Evolutionary conservation across 495 filamentous ascomycete species (phyloP).

Genomic region (Penicillium parvum): DNA sequence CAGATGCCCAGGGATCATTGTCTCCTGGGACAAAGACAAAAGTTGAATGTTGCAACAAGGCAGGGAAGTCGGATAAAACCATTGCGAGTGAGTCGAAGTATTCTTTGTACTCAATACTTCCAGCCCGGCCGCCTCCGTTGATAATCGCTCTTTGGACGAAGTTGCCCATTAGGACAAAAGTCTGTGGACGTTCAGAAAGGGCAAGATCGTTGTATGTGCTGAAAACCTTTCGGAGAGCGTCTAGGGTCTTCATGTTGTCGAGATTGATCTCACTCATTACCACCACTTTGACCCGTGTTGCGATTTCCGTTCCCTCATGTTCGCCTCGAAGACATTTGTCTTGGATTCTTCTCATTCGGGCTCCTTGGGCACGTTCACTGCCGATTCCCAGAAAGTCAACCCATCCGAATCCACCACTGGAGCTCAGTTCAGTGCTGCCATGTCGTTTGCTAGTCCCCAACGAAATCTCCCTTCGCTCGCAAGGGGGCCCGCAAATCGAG

Average conservation of each 20-base stretch:
- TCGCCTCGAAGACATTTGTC: conserved; percentile 28
- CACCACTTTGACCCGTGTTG: conserved; percentile 52
- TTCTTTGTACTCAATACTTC: conserved; percentile 90
- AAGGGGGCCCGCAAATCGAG: conserved; percentile 83
- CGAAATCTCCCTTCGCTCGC: conserved; percentile 74
- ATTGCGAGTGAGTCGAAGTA: conserved; percentile 83
- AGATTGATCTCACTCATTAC: conserved; percentile 80
- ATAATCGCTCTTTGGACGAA: conserved; percentile 72
- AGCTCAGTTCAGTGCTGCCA: conserved; percentile 48
- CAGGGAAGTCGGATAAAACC: conserved; percentile 80
- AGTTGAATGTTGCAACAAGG: conserved; percentile 68
- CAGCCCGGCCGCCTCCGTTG: conserved; percentile 59
- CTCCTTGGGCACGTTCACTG: conserved; percentile 78
- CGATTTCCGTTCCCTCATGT: conserved; percentile 26
- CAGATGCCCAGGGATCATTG: conserved; percentile 89
- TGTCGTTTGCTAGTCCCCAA: conserved; percentile 62
- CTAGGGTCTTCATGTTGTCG: conserved; percentile 70
- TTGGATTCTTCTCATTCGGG: conserved; percentile 75
- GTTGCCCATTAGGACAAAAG: conserved; percentile 78
- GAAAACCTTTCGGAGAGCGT: conserved; percentile 73
- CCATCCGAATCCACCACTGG: conserved; percentile 86
- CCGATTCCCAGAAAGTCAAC: conserved; percentile 92
- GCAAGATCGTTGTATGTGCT: conserved; percentile 53
- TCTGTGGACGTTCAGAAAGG: conserved; percentile 58
- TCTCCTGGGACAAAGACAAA: conserved; percentile 94